Percentiles rank a stretch among this genome's conserved stretches.
phyloP scores from a whole-genome alignment of 2,329 filamentous ascomycete genomes.

The Monilinia fructicola region DNA sequence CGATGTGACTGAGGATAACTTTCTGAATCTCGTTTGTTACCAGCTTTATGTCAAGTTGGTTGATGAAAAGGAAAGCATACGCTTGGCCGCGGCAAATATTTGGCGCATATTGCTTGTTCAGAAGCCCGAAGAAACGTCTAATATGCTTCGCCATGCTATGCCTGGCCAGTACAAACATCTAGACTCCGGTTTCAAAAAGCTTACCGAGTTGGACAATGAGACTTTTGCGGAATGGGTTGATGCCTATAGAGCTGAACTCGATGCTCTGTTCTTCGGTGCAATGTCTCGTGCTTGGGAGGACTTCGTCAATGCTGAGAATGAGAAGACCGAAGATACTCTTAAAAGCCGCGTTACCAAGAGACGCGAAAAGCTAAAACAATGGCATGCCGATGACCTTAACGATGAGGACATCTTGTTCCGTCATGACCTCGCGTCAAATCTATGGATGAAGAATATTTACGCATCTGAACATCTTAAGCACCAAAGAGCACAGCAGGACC shows the following conservation, averaged over 20 bases:
- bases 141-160: conserved; percentile 71
- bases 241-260: conserved; percentile 72
- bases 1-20: conserved; percentile 75
- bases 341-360: conserved; percentile 69
- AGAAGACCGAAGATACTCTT: conserved; percentile 72
- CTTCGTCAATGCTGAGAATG: conserved; percentile 81
- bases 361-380: conserved; percentile 77
- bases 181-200: conserved; percentile 73
- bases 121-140: conserved; percentile 78
- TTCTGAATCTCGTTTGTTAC: conserved; percentile 85
- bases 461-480: conserved; percentile 89
- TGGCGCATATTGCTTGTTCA: conserved; percentile 93
- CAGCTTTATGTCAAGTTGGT: conserved; percentile 88
- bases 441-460: conserved; percentile 96
- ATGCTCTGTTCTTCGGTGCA: conserved; percentile 77
- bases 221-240: conserved; percentile 88
- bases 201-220: conserved; percentile 86
- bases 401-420: conserved; percentile 71
- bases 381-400: conserved; percentile 68
- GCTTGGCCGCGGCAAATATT: conserved; percentile 75
- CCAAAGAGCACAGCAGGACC: conserved; percentile 84
- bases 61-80: conserved; percentile 64
- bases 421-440: conserved; percentile 83
- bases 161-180: conserved; percentile 69
- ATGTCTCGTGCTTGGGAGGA: conserved; percentile 84